These are phyloP conservation scores for Fraxinus cuspidata DNA, from an alignment of 257 asterid species.

Conservation along the genomic window DNA sequence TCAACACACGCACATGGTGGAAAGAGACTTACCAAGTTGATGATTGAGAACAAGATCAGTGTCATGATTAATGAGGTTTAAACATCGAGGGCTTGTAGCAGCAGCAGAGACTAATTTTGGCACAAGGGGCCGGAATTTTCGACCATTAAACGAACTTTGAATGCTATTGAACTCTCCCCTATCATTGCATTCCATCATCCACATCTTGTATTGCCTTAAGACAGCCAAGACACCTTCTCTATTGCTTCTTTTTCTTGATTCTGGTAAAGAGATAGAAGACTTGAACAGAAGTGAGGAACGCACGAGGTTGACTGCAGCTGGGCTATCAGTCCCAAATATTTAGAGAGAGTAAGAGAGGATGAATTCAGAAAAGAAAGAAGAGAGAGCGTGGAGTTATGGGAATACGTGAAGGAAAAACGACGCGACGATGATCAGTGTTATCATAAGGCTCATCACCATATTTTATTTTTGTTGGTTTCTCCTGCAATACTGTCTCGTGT, in stretches of 20 bases:
- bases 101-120: constrained; percentile 46
- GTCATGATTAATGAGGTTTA: constrained; percentile 45
- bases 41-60: constrained; percentile 66
- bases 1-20: not conserved
- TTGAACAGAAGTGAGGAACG: too few species aligned
- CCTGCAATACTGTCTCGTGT: constrained; percentile 52
- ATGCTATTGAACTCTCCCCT: constrained; percentile 53
- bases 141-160: constrained; percentile 55
- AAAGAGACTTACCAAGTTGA: constrained; percentile 50
- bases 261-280: constrained; percentile 35
- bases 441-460: constrained; percentile 86
- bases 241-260: too few species aligned
- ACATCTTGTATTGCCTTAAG: constrained; percentile 43
- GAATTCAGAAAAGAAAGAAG: not conserved
- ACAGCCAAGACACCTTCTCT: not conserved
- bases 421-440: constrained; percentile 95
- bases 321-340: not conserved
- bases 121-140: constrained; percentile 62
- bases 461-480: constrained; percentile 52
- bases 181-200: constrained; percentile 93
- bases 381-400: constrained; percentile 61
- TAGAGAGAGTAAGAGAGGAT: not conserved
- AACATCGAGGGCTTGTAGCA: constrained; percentile 2
- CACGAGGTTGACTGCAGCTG: constrained; percentile 48
- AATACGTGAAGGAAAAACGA: constrained; percentile 67